These are phyloP conservation scores for Diplocarpon rosae DNA, from an alignment of 2,329 filamentous ascomycete genomes.

Conservation along the genomic window DNA sequence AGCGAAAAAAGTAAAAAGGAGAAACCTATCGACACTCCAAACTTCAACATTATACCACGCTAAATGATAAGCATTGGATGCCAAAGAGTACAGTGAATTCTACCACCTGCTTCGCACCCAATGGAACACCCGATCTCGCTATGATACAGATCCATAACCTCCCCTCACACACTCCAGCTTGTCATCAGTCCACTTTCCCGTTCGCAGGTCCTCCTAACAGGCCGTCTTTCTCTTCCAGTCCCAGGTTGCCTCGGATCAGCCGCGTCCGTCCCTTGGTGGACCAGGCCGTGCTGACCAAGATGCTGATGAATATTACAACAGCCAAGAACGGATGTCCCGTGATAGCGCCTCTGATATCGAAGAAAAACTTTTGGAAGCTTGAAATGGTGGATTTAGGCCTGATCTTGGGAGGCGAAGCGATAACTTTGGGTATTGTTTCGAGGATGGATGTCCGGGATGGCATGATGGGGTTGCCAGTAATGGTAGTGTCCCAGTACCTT, in stretches of 20 bases:
- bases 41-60: too few relatives aligned
- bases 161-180: neutral
- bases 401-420: slow-evolving; percentile 48
- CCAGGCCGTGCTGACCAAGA: slow-evolving; percentile 41
- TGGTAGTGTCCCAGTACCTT: slow-evolving; percentile 88
- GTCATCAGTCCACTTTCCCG: slow-evolving; percentile 39
- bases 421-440: slow-evolving; percentile 36
- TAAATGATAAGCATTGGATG: neutral
- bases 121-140: slow-evolving; percentile 8
- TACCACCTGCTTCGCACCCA: neutral
- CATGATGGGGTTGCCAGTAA: slow-evolving; percentile 80
- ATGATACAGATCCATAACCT: slow-evolving; percentile 8
- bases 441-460: slow-evolving; percentile 51
- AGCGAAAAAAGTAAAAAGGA: neutral
- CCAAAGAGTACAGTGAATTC: neutral
- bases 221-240: slow-evolving; percentile 55
- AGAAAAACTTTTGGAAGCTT: slow-evolving; percentile 59
- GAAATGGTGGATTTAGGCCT: slow-evolving; percentile 68
- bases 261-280: slow-evolving; percentile 46
- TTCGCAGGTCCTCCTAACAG: slow-evolving; percentile 43
- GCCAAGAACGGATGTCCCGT: slow-evolving; percentile 48
- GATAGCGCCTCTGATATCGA: slow-evolving; percentile 49
- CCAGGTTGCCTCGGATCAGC: slow-evolving; percentile 46
- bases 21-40: too few relatives aligned
- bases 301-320: slow-evolving; percentile 44